Evolutionary conservation across 192 early-diverging fungal genomes (phyloP).

Genomic region (Coemansia sp.): DNA sequence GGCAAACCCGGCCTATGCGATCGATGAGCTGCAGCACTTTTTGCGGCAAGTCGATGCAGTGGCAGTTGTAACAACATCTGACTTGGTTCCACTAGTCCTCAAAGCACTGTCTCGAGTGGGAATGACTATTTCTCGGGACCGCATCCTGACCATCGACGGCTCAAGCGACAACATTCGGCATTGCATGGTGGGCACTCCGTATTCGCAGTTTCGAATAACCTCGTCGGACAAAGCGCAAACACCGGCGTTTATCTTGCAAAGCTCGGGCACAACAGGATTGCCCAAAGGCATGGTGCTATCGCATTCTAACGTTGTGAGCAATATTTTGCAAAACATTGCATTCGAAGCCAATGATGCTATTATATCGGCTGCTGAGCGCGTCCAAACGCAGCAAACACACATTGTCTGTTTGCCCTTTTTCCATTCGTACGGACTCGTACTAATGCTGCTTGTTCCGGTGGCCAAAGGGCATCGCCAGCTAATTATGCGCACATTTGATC

Average conservation of each 20-base stretch:
- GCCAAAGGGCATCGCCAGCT: constrained; percentile 59
- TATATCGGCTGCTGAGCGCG: constrained; percentile 5
- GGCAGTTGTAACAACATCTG: constrained; percentile 59
- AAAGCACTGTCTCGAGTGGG: constrained; percentile 17
- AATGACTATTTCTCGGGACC: constrained; percentile 22
- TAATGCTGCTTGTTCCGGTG: constrained; percentile 35
- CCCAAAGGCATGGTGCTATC: constrained; percentile 84
- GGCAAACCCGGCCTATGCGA: constrained; percentile 80
- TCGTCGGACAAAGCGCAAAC: constrained; percentile 20
- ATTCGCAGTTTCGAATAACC: constrained; percentile 27
- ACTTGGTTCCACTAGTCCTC: constrained; percentile 17
- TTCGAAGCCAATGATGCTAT: constrained; percentile 43
- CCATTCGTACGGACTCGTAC: constrained; percentile 65
- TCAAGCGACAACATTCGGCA: constrained; percentile 6
- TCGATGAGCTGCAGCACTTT: constrained; percentile 73
- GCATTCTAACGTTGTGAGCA: constrained; percentile 78
- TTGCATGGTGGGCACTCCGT: constrained; percentile 11
- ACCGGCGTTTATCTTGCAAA: constrained; percentile 45
- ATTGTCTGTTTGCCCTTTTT: constrained; percentile 65
- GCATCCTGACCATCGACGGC: constrained; percentile 36
- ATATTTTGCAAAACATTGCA: constrained; percentile 57
- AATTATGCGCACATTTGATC: constrained; percentile 74
- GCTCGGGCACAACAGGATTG: constrained; percentile 52
- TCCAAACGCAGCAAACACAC: constrained; percentile 20
- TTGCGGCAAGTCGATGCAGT: constrained; percentile 66